These are phyloP conservation scores for Aspergillus hortae DNA, from an alignment of 2,329 filamentous ascomycete species.

Conservation along the genomic window DNA sequence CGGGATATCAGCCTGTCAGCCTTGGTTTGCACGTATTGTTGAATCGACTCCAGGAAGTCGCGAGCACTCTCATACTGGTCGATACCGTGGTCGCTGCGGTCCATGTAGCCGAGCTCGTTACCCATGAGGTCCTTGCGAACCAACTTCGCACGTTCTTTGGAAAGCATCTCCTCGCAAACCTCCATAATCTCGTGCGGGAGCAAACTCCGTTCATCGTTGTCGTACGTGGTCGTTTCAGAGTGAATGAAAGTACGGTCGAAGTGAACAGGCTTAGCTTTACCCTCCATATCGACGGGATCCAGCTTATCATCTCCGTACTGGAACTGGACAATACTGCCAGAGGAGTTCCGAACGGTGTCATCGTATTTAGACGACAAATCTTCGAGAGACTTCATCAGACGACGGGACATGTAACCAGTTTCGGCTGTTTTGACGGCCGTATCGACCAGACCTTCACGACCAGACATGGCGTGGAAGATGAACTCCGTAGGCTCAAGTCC, in stretches of 20 bases:
- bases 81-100: slow-evolving; percentile 63
- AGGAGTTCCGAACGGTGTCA: slow-evolving; percentile 88
- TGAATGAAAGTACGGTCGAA: slow-evolving; percentile 91
- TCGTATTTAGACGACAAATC: slow-evolving; percentile 93
- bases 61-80: slow-evolving; percentile 80
- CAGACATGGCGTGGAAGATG: slow-evolving; percentile 96
- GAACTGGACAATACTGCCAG: slow-evolving; percentile 87
- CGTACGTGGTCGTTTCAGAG: slow-evolving; percentile 69
- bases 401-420: slow-evolving; percentile 97
- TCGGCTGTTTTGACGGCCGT: slow-evolving; percentile 98
- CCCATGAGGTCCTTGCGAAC: slow-evolving; percentile 59
- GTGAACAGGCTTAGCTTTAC: slow-evolving; percentile 83
- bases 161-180: slow-evolving; percentile 66
- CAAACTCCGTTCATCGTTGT: slow-evolving; percentile 70
- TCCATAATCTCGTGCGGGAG: slow-evolving; percentile 69
- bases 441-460: slow-evolving; percentile 96
- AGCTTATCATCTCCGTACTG: slow-evolving; percentile 95
- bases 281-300: slow-evolving; percentile 97
- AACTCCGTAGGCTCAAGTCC: slow-evolving; percentile 89
- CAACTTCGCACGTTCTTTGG: slow-evolving; percentile 64
- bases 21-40: slow-evolving; percentile 64
- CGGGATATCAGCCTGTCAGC: slow-evolving; percentile 56
- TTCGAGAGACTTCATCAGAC: slow-evolving; percentile 96
- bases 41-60: slow-evolving; percentile 75
- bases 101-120: slow-evolving; percentile 64